phyloP scores from a whole-genome alignment of 805 yeast species.

The Kodamaea neixiangensis region DNA sequence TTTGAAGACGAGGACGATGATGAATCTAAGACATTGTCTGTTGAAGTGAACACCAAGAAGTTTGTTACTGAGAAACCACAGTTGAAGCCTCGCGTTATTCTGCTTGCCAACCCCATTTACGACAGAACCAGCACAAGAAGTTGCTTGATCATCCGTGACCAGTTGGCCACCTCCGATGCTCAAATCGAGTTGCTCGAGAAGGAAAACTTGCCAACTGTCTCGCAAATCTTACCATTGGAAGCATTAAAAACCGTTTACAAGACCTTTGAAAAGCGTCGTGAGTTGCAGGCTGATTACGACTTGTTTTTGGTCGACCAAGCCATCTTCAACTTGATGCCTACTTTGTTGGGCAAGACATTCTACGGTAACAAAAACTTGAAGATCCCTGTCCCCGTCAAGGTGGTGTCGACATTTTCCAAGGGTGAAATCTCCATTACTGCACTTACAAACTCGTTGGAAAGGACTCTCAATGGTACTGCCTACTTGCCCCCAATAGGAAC shows the following conservation, averaged over 20 bases:
- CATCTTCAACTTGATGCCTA: conserved; percentile 77
- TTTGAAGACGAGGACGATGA: conserved; percentile 51
- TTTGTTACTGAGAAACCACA: conserved; percentile 60
- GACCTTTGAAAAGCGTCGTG: conserved; percentile 85
- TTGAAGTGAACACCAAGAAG: conserved; percentile 67
- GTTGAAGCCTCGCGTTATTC: conserved; percentile 55
- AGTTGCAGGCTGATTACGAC: conserved; percentile 66
- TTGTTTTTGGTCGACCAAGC: conserved; percentile 84
- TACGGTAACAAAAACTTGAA: conserved; percentile 52
- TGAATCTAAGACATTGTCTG: conserved; percentile 53
- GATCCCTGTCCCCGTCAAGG: conserved; percentile 66
- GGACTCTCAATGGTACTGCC: conserved; percentile 57
- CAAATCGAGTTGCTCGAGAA: conserved; percentile 49
- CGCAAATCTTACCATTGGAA: conserved; percentile 64
- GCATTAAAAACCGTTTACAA: conserved; percentile 84
- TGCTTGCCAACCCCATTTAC: conserved; percentile 49
- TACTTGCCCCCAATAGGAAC: conserved; percentile 75
- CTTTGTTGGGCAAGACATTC: conserved; percentile 78
- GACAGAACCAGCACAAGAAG: conserved; percentile 42
- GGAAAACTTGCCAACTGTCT: conserved; percentile 45
- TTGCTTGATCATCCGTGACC: conserved; percentile 72
- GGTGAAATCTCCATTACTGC: conserved; percentile 51
- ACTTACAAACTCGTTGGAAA: conserved; percentile 58
- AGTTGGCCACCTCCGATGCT: conserved; percentile 44
- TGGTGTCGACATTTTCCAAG: conserved; percentile 31